Evolutionary conservation across 225 moss, liverwort and hornwort genomes (phyloP), one percentile per base, ranked within the genome.

Genomic region (Straminergon stramineum): DNA sequence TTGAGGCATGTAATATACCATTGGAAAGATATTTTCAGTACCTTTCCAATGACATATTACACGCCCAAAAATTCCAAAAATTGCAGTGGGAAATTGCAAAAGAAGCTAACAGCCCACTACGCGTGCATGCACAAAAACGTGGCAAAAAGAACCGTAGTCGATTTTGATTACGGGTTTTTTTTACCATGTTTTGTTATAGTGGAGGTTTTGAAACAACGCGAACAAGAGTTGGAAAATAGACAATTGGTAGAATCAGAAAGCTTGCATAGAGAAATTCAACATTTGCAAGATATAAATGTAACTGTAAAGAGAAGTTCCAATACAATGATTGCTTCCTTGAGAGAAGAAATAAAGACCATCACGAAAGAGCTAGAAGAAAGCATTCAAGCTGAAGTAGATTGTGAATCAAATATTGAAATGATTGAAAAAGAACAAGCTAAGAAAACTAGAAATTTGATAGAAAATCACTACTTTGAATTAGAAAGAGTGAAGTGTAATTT

Each of bases 191-290:
- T 45, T 45, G 45, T 26, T 27, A 2, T 24, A 43, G 9, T 43
- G 16, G 24, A 70, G 24, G 13, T 39, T 2, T 1, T 0, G 14
- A 0, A 70, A 24, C 39, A 70, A 39, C 0, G 4, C 24, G 70
- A 70, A 1, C 2, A 70, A 39, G 7, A 39, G 1, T 8, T 70
- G 24, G 2, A 70, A 37, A 39, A 1, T 24, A 70, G 24, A 13
- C 2, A 23, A 24, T 70, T 14, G 8, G 4, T 39, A 39, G 70
- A 70, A 70, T 70, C 4, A 39, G 70, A 70, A 1, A 70, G 12
- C 70, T 39, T 70, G 7, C 39, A 13, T 23, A 70, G 39, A 13
- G 3, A 11, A 7, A 70, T 70, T 70, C 6, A 7, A 2, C 0
- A 70, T 39, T 39, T 70, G 23, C 13, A 70, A 70, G 7, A 24